These are phyloP conservation scores for Aspergillus carbonarius DNA, from an alignment of 2,329 filamentous ascomycete species.

Conservation along the genomic window DNA sequence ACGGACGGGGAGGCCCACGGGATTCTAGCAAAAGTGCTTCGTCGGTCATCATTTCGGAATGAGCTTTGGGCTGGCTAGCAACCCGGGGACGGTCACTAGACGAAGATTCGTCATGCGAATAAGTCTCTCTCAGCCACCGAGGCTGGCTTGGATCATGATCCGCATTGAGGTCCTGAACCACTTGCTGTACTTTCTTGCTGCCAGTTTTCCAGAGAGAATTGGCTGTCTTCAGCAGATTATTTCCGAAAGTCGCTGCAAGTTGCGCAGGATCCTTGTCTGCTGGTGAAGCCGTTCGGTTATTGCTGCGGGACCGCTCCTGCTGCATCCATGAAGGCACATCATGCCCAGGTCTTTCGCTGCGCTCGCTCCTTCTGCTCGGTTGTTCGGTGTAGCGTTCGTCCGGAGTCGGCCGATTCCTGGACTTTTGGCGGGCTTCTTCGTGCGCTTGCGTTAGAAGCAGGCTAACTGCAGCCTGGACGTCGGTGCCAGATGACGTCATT, in stretches of 20 bases:
- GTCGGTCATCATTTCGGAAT: slow-evolving; percentile 53
- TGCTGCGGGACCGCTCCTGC: slow-evolving; percentile 43
- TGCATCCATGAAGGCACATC: slow-evolving; percentile 63
- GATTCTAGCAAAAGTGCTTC: slow-evolving; percentile 49
- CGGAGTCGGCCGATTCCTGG: slow-evolving; percentile 34
- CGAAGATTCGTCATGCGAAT: slow-evolving; percentile 23
- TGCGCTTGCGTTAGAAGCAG: slow-evolving; percentile 92
- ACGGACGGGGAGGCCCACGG: slow-evolving; percentile 25
- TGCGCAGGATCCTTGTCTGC: slow-evolving; percentile 74
- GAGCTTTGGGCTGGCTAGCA: slow-evolving; percentile 17
- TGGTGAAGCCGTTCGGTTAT: slow-evolving; percentile 41
- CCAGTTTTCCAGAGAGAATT: slow-evolving; percentile 94
- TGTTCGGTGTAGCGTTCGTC: slow-evolving; percentile 20
- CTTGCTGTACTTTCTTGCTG: slow-evolving; percentile 89
- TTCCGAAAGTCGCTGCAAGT: slow-evolving; percentile 78
- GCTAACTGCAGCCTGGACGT: slow-evolving; percentile 83
- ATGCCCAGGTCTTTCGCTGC: slow-evolving; percentile 28
- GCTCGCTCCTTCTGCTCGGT: slow-evolving; percentile 24
- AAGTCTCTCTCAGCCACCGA: slow-evolving; percentile 88
- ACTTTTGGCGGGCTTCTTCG: slow-evolving; percentile 73
- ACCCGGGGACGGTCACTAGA: slow-evolving; percentile 23
- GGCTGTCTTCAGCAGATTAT: slow-evolving; percentile 84
- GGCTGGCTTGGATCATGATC: slow-evolving; percentile 78
- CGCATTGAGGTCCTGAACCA: slow-evolving; percentile 77
- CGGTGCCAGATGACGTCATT: slow-evolving; percentile 73